Evolutionary conservation across 208 protist species (phyloP).

Genomic region (Acanthamoeba triangularis): DNA sequence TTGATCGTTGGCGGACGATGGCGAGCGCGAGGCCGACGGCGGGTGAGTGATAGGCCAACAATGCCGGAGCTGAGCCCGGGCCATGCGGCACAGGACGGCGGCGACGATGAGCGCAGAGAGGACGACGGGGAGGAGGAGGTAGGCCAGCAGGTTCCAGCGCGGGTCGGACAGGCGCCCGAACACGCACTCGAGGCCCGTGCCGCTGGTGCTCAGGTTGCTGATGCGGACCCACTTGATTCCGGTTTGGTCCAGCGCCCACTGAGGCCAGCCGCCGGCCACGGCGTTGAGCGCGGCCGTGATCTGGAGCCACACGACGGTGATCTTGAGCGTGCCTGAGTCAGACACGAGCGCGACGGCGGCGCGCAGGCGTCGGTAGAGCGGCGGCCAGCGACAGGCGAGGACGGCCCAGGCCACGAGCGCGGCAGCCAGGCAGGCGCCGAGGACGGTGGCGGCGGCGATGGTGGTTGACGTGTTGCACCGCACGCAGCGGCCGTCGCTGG

Average conservation of each 20-base stretch:
- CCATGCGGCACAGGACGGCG: background rate
- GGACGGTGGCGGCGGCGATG: background rate
- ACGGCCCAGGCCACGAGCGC: background rate
- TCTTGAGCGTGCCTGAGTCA: background rate
- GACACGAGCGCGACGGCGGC: background rate
- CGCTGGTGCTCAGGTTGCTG: background rate
- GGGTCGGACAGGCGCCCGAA: background rate
- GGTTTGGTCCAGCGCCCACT: background rate
- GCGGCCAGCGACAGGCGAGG: background rate
- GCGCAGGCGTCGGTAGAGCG: background rate
- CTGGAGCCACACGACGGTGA: background rate
- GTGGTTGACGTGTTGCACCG: background rate
- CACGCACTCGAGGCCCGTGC: slow-evolving; percentile 3
- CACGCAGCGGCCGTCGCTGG: background rate
- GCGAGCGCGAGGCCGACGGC: background rate
- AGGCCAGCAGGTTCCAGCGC: background rate
- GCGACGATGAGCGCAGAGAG: background rate
- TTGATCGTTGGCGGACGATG: no score
- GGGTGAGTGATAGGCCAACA: background rate
- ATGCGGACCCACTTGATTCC: background rate
- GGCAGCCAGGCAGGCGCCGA: background rate
- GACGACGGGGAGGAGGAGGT: background rate
- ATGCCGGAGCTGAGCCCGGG: no score
- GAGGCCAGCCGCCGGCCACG: background rate
- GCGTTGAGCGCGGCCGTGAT: background rate